These are phyloP conservation scores for Ganoderma sp. DNA, from an alignment of 1,284 basidiomycete species.

Conservation along the genomic window DNA sequence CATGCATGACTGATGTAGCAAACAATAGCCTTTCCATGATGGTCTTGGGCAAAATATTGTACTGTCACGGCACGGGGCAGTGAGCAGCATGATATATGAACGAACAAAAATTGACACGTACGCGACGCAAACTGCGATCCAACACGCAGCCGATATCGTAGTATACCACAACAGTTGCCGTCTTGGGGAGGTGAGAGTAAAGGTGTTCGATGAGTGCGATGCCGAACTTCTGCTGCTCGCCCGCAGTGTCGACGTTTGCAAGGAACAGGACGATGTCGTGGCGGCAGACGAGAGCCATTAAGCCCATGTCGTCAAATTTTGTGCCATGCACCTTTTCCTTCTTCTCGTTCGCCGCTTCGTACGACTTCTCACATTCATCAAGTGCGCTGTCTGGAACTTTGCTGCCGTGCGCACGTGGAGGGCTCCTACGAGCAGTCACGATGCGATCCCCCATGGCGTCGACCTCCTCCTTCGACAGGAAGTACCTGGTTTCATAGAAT, in stretches of 20 bases:
- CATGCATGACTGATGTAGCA: slow-evolving; percentile 48
- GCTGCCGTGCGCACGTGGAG: slow-evolving; percentile 14
- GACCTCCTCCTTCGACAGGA: slow-evolving; percentile 40
- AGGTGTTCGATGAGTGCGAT: slow-evolving; percentile 43
- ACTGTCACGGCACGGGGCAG: too few relatives aligned
- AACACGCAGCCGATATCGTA: slow-evolving; percentile 51
- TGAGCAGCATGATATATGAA: too few relatives aligned
- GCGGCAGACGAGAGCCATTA: too few relatives aligned
- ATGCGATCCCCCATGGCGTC: slow-evolving; percentile 38
- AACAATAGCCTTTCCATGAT: slow-evolving; percentile 38
- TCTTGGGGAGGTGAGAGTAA: slow-evolving; percentile 36
- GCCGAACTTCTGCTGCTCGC: slow-evolving; percentile 49
- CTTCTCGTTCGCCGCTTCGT: slow-evolving; percentile 46
- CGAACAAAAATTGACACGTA: too few relatives aligned
- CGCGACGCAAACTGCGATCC: slow-evolving; percentile 40
- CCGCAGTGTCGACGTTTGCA: slow-evolving; percentile 48
- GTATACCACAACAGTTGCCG: slow-evolving; percentile 43
- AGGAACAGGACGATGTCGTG: slow-evolving; percentile 43
- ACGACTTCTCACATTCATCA: slow-evolving; percentile 41
- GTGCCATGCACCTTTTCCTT: too few relatives aligned
- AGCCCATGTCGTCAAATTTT: too few relatives aligned
- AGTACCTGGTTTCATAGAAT: slow-evolving; percentile 24
- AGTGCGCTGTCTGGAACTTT: slow-evolving; percentile 41
- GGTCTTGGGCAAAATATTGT: slow-evolving; percentile 37
- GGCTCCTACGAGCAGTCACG: slow-evolving; percentile 30